Evolutionary conservation across 2,329 filamentous ascomycete species (phyloP), one percentile per base, ranked within the genome.

Genomic region (Aspergillus hortae): DNA sequence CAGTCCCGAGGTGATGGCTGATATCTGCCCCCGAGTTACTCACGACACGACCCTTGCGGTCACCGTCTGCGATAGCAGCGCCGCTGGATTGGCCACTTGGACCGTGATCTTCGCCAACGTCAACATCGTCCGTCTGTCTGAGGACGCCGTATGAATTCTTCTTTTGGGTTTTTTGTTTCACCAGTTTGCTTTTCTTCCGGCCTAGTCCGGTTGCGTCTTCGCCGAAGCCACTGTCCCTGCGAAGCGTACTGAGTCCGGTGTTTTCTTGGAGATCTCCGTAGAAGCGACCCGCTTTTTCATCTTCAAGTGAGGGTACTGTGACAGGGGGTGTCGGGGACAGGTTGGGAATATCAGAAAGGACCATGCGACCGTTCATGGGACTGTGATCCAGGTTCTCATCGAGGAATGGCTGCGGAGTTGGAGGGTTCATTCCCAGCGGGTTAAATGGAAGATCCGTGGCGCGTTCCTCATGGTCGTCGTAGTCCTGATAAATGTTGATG

Each of bases 351-450:
- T 70, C 67, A 1, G 57, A 60, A 9, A 74, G 56, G 1, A 61
- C 64, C 55, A 61, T 55, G 19, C 71, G 71, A 14, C 63, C 61
- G n/a, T 64, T 55, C 12, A 60, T 57, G 33, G 61, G 64, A 6
- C 61, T 59, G 33, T 62, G 56, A 47, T 61, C 51, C 15, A 49
- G 49, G 15, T 58, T 61, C 10, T 66, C 57, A 1, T 61, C 56
- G 15, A 61, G 45, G 27, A 56, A 48, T 7, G 70, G 69, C 40
- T 67, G 67, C 2, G 74, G 74, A 6, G 73, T 75, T 17, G 74
- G 74, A 19, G 74, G 74, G 47, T 78, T 77, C 64, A 78, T 71
- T 52, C 67, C 68, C 15, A 78, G 62, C 3, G 76, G 76, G 38
- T 76, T 74, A n/a, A 71, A 60, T 6, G 57, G 63, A 30, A 67